These are phyloP conservation scores for Penicillium sp. DNA, from an alignment of 2,329 filamentous ascomycete genomes.

Conservation along the genomic window DNA sequence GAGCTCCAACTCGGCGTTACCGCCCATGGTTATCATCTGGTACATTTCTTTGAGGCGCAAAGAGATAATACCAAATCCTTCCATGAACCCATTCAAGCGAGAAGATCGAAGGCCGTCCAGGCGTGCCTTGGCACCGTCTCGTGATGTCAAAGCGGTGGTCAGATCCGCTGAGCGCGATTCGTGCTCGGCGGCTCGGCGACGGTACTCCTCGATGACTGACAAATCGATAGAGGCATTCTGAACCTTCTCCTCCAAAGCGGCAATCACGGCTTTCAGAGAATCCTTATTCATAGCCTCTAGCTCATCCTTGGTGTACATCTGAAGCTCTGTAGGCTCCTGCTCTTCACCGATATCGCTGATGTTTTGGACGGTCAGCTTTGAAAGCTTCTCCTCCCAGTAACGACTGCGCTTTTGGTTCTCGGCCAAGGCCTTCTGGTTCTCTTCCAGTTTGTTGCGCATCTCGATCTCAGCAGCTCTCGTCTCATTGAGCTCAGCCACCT, in stretches of 20 bases:
- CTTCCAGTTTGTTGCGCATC: constrained; percentile 97
- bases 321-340: constrained; percentile 54
- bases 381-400: constrained; percentile 88
- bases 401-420: constrained; percentile 82
- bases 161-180: constrained; percentile 80
- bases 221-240: constrained; percentile 87
- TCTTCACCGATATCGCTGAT: constrained; percentile 68
- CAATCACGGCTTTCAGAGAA: constrained; percentile 63
- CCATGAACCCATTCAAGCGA: constrained; percentile 96
- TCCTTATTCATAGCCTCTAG: constrained; percentile 64
- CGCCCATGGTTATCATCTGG: constrained; percentile 99
- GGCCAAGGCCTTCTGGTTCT: constrained; percentile 82
- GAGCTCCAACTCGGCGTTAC: constrained; percentile 94
- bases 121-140: constrained; percentile 85
- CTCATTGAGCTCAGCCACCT: constrained; percentile 80
- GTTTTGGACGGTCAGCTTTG: constrained; percentile 80
- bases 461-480: constrained; percentile 90
- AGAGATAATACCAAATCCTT: constrained; percentile 92
- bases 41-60: constrained; percentile 98
- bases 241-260: constrained; percentile 69
- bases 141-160: constrained; percentile 70
- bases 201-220: constrained; percentile 83
- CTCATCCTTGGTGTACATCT: constrained; percentile 73
- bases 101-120: constrained; percentile 89
- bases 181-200: constrained; percentile 80